Conservation (phyloP, 2,329 filamentous ascomycete species). For the Penicillium sp. region DNA sequence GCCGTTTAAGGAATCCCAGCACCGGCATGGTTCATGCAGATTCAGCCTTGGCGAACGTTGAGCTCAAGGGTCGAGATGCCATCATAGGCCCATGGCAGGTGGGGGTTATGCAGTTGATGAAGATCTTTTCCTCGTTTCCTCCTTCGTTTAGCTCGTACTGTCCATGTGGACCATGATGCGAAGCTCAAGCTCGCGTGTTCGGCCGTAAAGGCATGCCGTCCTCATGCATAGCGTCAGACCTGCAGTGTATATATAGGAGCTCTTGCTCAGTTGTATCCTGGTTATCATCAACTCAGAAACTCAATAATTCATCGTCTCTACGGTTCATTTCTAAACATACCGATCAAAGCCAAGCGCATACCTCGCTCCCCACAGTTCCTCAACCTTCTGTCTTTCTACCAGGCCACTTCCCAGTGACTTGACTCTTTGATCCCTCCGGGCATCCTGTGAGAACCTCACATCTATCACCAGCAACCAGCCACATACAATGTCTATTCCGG, state of each 20-base stretch:
- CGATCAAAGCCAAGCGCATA: background rate
- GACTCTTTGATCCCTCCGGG: background rate
- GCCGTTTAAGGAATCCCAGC: conserved; percentile 10
- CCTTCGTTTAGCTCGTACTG: conserved; percentile 10
- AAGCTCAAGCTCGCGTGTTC: conserved; percentile 20
- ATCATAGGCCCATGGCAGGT: conserved; percentile 17
- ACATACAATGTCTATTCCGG: conserved; percentile 17
- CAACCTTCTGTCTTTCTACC: background rate
- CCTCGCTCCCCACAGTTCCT: background rate
- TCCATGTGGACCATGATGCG: conserved; percentile 20
- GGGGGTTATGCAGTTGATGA: conserved; percentile 12
- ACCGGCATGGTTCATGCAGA: conserved; percentile 17
- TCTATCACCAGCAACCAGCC: background rate
- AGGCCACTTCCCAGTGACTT: background rate
- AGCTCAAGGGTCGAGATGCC: conserved; percentile 16
- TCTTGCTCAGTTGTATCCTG: conserved; percentile 2
- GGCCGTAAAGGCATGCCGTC: conserved; percentile 13
- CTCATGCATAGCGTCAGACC: conserved; percentile 12
- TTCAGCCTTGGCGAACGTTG: conserved; percentile 4
- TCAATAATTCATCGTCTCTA: background rate
- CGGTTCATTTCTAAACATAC: background rate
- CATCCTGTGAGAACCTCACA: background rate
- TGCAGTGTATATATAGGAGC: conserved; percentile 16
- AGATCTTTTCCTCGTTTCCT: conserved; percentile 18
- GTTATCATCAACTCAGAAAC: background rate